Percentiles rank a stretch among this genome's conserved stretches.
Evolutionary conservation across 768 basidiomycete genomes (phyloP).

Genomic region (Termitomyces sp.): DNA sequence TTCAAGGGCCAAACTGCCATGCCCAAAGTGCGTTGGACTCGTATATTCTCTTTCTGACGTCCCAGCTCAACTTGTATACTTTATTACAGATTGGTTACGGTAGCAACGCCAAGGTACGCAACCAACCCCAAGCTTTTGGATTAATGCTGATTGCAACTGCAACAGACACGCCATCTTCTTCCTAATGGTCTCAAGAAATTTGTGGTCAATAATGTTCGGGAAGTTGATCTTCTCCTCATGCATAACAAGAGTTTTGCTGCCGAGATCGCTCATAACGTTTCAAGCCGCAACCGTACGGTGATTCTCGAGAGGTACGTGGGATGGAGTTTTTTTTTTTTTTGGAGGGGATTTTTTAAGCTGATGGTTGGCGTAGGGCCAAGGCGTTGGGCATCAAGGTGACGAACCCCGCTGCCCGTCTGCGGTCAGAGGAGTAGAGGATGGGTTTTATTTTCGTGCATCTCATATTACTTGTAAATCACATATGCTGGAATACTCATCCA

Average conservation of each 20-base stretch:
- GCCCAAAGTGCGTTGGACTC: constrained; percentile 72
- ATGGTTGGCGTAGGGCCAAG: constrained; percentile 56
- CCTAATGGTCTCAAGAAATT: constrained; percentile 97
- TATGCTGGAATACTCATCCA: constrained; percentile 53
- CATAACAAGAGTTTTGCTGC: constrained; percentile 96
- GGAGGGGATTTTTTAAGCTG: too few species aligned
- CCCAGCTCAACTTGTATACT: not conserved
- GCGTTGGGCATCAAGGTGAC: constrained; percentile 90
- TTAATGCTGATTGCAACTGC: not conserved
- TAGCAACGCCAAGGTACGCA: constrained; percentile 74
- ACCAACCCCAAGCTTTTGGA: constrained; percentile 18
- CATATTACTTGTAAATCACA: constrained; percentile 47
- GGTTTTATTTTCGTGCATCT: constrained; percentile 34
- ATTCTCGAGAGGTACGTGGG: constrained; percentile 79
- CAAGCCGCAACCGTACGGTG: constrained; percentile 88
- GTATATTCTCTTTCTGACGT: not conserved
- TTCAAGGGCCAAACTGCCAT: constrained; percentile 96
- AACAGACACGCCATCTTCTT: constrained; percentile 87
- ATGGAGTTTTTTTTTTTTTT: not conserved
- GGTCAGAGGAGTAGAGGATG: constrained; percentile 83
- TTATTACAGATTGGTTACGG: constrained; percentile 73
- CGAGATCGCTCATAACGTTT: constrained; percentile 95
- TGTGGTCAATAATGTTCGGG: constrained; percentile 89
- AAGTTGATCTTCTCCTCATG: constrained; percentile 95
- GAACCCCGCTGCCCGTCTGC: constrained; percentile 87